Conservation (phyloP, 306 rosid genomes). For the Castanopsis chinensis region DNA sequence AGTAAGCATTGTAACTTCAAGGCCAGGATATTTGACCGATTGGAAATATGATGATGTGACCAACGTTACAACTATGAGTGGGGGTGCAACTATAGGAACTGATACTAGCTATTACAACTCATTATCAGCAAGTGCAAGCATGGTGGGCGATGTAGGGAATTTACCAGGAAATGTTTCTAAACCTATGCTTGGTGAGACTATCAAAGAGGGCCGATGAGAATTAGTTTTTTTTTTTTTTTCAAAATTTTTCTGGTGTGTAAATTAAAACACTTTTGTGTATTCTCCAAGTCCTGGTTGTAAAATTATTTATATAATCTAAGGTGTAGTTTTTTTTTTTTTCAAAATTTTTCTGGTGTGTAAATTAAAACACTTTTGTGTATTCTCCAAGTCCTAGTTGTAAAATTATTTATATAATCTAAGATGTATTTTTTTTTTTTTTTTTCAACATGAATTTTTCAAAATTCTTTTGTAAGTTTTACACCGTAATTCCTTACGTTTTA, state of each 20-base stretch:
- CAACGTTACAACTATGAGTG: conserved; percentile 8
- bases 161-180: conserved; percentile 22
- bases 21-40: conserved; percentile 65
- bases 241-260: not conserved
- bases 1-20: conserved; percentile 44
- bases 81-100: conserved; percentile 21
- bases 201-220: not conserved
- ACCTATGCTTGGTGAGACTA: not conserved
- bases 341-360: not conserved
- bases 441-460: too few species aligned
- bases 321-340: not conserved
- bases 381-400: not conserved
- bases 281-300: not conserved
- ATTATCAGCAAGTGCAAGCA: conserved; percentile 35
- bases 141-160: conserved; percentile 18
- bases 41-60: conserved; percentile 55
- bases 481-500: too few species aligned
- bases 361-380: not conserved
- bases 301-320: too few species aligned
- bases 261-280: not conserved
- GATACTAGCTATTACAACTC: conserved; percentile 29
- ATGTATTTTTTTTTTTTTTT: too few species aligned
- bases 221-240: not conserved
- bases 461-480: too few species aligned
- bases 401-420: too few species aligned